These are phyloP conservation scores for Bipolaris sorokiniana DNA, from an alignment of 2,329 filamentous ascomycete genomes.

Conservation along the genomic window DNA sequence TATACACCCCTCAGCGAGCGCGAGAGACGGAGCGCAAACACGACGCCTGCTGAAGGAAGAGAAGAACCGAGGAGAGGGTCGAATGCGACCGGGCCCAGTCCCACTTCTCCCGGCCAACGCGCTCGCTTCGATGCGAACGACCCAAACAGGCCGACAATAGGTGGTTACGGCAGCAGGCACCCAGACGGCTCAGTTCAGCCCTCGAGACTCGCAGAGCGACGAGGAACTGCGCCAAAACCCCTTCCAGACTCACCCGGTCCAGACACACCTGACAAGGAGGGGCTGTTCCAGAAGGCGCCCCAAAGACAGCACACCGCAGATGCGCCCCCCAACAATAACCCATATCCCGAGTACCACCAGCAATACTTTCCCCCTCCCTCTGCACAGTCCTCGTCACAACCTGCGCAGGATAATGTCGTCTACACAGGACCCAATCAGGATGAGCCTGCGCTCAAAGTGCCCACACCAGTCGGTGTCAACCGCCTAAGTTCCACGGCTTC, in stretches of 20 bases:
- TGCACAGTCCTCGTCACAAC: constrained; percentile 3
- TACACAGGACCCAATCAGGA: constrained; percentile 29
- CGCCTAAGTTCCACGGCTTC: constrained; percentile 82
- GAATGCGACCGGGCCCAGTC: constrained; percentile 36
- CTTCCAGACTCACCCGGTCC: constrained; percentile 82
- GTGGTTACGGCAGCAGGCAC: constrained; percentile 52
- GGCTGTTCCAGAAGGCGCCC: constrained; percentile 73
- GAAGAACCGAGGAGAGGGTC: constrained; percentile 42
- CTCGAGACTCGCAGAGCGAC: constrained; percentile 76
- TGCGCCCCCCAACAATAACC: constrained; percentile 35
- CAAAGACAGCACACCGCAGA: constrained; percentile 43
- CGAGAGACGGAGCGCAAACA: constrained; percentile 42
- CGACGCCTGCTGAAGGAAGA: constrained; percentile 41
- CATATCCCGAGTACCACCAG: constrained; percentile 62
- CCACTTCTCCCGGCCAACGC: constrained; percentile 43
- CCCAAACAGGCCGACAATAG: constrained; percentile 55
- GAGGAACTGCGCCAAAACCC: constrained; percentile 81
- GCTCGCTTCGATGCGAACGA: constrained; percentile 56
- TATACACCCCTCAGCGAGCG: constrained; percentile 48
- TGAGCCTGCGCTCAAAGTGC: constrained; percentile 56
- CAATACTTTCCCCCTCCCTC: constrained; percentile 64
- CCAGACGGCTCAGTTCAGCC: constrained; percentile 51
- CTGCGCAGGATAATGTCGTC: constrained; percentile 5
- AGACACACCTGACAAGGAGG: constrained; percentile 75
- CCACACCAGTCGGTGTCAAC: constrained; percentile 62